These are phyloP conservation scores for Fusarium agapanthi DNA, from an alignment of 2,329 filamentous ascomycete genomes.

Conservation along the genomic window DNA sequence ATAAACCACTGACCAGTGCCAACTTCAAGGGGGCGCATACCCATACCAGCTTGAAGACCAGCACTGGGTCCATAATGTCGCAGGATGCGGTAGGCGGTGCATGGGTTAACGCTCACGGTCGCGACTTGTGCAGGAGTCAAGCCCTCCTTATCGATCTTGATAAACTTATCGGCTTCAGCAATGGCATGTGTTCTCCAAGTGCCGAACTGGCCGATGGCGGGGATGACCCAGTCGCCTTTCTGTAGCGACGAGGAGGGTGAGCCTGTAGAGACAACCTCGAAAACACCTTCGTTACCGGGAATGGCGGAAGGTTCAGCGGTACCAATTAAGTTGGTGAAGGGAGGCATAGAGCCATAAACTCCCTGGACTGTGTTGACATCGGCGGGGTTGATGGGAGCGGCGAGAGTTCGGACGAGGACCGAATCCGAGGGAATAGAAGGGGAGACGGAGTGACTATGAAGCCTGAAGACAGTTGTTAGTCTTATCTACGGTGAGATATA, in stretches of 20 bases:
- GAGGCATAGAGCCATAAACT: constrained; percentile 87
- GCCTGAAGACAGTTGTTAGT: constrained; percentile 48
- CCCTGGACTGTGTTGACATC: constrained; percentile 99
- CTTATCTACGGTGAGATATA: no score
- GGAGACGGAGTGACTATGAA: constrained; percentile 81
- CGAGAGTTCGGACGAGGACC: constrained; percentile 86
- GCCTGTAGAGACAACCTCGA: constrained; percentile 82
- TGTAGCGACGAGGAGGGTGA: constrained; percentile 61
- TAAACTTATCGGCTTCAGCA: constrained; percentile 63
- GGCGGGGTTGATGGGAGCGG: constrained; percentile 93
- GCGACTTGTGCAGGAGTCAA: constrained; percentile 81
- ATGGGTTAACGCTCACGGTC: constrained; percentile 91
- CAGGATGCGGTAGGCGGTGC: constrained; percentile 93
- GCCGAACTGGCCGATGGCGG: constrained; percentile 82
- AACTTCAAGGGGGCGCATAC: constrained; percentile 55
- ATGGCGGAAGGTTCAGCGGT: constrained; percentile 80
- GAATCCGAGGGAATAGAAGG: constrained; percentile 71
- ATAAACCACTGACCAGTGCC: constrained; percentile 85
- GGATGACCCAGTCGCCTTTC: constrained; percentile 94
- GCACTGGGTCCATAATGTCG: constrained; percentile 73
- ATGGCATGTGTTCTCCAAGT: constrained; percentile 95
- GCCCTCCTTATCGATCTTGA: constrained; percentile 76
- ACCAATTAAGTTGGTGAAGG: constrained; percentile 78
- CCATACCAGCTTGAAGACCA: constrained; percentile 55
- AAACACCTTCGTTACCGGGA: constrained; percentile 91